phyloP scores from a whole-genome alignment of 2,329 filamentous ascomycete species.

The Chrysosporium queenslandicum region DNA sequence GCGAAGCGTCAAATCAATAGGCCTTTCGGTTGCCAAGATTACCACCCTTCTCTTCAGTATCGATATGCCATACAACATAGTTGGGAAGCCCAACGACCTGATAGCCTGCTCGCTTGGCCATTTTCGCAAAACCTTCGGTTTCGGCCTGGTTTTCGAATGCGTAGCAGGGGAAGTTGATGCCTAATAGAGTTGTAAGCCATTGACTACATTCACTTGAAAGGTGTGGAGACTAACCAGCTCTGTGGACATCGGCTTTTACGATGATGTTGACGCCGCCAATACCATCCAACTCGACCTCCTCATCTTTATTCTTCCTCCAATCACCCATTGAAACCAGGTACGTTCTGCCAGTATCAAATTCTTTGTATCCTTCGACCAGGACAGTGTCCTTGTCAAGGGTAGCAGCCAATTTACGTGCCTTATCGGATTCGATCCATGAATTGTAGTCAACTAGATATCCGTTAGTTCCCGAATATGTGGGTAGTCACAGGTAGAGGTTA shows the following conservation, averaged over 20 bases:
- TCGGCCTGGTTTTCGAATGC: slow-evolving; percentile 98
- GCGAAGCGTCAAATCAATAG: neutral
- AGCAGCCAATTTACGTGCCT: slow-evolving; percentile 63
- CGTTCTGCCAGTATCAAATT: slow-evolving; percentile 79
- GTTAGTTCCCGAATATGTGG: slow-evolving; percentile 21
- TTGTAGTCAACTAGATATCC: slow-evolving; percentile 76
- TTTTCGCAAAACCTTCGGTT: slow-evolving; percentile 96
- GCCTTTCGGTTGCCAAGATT: slow-evolving; percentile 46
- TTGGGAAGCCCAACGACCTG: slow-evolving; percentile 87
- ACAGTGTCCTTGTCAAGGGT: slow-evolving; percentile 69
- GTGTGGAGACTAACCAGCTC: slow-evolving; percentile 56
- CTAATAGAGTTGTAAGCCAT: slow-evolving; percentile 39
- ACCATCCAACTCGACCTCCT: slow-evolving; percentile 85
- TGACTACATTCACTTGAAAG: neutral
- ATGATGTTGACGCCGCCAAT: slow-evolving; percentile 96
- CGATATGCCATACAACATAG: slow-evolving; percentile 97
- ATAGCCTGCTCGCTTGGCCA: slow-evolving; percentile 94
- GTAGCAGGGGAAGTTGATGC: slow-evolving; percentile 95
- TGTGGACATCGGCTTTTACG: slow-evolving; percentile 94
- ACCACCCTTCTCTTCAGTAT: slow-evolving; percentile 87
- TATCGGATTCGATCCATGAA: slow-evolving; percentile 91
- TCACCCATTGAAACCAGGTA: slow-evolving; percentile 90
- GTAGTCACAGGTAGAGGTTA: neutral
- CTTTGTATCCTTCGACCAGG: slow-evolving; percentile 88
- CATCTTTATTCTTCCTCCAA: slow-evolving; percentile 82